These are phyloP conservation scores for Ophiostoma pallidulum DNA, from an alignment of 2,329 filamentous ascomycete genomes.

Conservation along the genomic window DNA sequence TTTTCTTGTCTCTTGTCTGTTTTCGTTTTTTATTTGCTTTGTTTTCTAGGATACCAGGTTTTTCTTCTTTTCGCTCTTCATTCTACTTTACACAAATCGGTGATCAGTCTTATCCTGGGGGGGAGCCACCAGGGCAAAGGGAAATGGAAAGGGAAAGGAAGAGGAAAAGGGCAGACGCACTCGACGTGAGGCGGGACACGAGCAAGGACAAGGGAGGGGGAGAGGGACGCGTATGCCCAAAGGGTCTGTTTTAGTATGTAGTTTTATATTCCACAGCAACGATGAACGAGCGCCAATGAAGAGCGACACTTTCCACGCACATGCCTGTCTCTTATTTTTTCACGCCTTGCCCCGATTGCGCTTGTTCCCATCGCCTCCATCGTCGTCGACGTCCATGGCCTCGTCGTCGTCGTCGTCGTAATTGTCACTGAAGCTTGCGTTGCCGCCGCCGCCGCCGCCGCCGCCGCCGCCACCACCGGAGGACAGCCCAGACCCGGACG, in stretches of 20 bases:
- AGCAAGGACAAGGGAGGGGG: neutral
- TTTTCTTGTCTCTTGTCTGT: conserved; percentile 4
- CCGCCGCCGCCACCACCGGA: neutral
- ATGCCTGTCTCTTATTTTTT: too few relatives aligned
- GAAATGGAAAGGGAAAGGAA: neutral
- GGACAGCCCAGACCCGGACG: neutral
- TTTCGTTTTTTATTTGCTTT: neutral
- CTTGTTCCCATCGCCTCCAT: conserved; percentile 40
- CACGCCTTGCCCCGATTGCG: conserved; percentile 44
- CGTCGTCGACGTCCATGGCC: conserved; percentile 45
- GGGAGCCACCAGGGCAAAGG: too few relatives aligned
- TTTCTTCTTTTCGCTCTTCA: neutral
- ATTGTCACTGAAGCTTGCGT: too few relatives aligned
- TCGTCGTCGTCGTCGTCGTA: conserved; percentile 32
- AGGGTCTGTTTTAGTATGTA: neutral
- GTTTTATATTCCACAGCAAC: neutral
- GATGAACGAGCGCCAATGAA: too few relatives aligned
- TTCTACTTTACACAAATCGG: neutral
- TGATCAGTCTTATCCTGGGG: too few relatives aligned
- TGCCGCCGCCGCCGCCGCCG: neutral
- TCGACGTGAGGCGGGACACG: too few relatives aligned
- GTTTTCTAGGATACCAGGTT: conserved; percentile 15
- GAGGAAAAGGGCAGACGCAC: neutral
- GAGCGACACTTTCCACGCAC: too few relatives aligned
- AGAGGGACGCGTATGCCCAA: neutral